Base-by-base conservation (phyloP, 768 basidiomycete genomes). In the Clitopilus passeckerianus region DNA sequence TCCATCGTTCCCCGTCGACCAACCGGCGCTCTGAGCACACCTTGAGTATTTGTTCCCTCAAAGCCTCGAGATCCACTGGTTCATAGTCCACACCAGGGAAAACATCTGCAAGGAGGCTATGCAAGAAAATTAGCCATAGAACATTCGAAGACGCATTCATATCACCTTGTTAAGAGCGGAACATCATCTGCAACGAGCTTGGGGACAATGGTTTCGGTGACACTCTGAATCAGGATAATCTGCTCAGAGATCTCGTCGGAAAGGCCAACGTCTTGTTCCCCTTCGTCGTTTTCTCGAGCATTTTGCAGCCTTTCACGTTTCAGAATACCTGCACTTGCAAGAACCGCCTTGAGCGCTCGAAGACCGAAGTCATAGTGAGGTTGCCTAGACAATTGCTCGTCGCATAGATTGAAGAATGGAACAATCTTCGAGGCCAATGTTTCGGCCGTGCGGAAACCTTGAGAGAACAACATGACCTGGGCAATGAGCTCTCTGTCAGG, bases 331-430 rank as follows among this genome's bases (percentile, higher is more conserved):
- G 97, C 97, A 69, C 94, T 97, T 14, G 93, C 87, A 27, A 99
- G 80, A 5, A 99, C 97, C 27, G 97, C 91, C 71, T 99, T 99
- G 59, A 99, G 80, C 3, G 97, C 97, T 63, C 97, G 93, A 33
- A 99, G 81, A 75, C 97, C 97, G 67, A 99, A 99, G 77, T 99
- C 97, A 69, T 99, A 99, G 76, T 99, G 97, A 1, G 95, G 94
- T 67, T 99, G 97, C 22, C 91, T 86, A 0, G 97, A 98, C 20
- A 98, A 82, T 65, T 98, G 96, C 66, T 98, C 97, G 61, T 95
- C 89, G 64, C 97, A 99, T 58, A 99, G 89, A 71, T 96, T 96
- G 83, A 99, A 99, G 81, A 99, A 98, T 0, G 97, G 97, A 10
- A 99, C 97, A 60, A 98, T 92, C 74, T 98, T 98, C 58, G 93